These are phyloP conservation scores for Pseudozyma thailandica DNA, from an alignment of 1,284 basidiomycete species.

Conservation along the genomic window DNA sequence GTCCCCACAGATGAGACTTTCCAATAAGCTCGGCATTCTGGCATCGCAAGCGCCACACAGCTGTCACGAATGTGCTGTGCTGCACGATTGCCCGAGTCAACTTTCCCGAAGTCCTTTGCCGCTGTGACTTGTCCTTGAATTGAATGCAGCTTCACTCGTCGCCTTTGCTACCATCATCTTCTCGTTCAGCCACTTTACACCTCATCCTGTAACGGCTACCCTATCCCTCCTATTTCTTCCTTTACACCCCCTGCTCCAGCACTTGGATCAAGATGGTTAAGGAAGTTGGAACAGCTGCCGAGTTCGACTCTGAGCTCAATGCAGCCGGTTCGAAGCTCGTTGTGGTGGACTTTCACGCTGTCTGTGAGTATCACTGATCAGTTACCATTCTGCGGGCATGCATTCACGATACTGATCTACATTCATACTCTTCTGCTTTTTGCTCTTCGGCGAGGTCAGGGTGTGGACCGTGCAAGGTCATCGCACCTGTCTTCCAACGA, in stretches of 20 bases:
- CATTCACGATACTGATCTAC: background rate
- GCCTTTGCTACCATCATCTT: background rate
- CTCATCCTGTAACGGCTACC: background rate
- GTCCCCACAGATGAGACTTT: too few relatives aligned
- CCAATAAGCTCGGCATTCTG: too few relatives aligned
- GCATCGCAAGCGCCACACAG: too few relatives aligned
- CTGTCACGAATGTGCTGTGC: too few relatives aligned
- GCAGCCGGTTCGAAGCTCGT: slow-evolving; percentile 45
- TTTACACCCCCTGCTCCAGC: background rate
- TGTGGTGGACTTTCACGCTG: slow-evolving; percentile 52
- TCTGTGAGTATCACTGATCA: slow-evolving; percentile 28
- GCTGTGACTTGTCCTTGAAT: too few relatives aligned
- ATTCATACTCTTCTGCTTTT: slow-evolving; percentile 2
- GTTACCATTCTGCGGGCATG: too few relatives aligned
- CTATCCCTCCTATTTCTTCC: background rate
- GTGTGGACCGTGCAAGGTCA: slow-evolving; percentile 51
- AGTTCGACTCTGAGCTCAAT: slow-evolving; percentile 44
- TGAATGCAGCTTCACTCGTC: background rate
- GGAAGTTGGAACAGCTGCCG: slow-evolving; percentile 35
- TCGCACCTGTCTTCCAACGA: slow-evolving; percentile 40
- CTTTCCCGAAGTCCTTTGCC: too few relatives aligned
- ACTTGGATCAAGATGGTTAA: slow-evolving; percentile 39
- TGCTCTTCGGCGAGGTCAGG: slow-evolving; percentile 12
- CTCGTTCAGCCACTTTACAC: background rate
- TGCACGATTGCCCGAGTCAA: too few relatives aligned